Evolutionary conservation across 2,329 filamentous ascomycete species (phyloP).

Genomic region (Talaromyces sp.): DNA sequence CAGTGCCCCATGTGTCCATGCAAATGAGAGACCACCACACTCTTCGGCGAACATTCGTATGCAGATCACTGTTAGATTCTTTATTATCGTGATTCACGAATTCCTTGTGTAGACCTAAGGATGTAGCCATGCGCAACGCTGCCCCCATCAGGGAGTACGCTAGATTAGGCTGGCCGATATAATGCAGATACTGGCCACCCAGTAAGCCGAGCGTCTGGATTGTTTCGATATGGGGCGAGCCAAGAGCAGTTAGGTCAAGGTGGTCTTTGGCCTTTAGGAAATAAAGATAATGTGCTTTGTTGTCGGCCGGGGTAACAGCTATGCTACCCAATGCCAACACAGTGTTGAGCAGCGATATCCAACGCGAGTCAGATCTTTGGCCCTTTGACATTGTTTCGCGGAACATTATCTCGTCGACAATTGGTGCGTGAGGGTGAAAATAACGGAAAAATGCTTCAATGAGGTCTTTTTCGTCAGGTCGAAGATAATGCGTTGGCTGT

Average conservation of each 20-base stretch:
- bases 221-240: constrained; percentile 66
- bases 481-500: background rate
- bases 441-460: constrained; percentile 73
- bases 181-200: constrained; percentile 18
- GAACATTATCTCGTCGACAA: constrained; percentile 68
- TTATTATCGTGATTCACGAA: background rate
- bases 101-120: constrained; percentile 15
- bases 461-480: constrained; percentile 38
- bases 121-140: constrained; percentile 17
- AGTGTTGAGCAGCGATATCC: constrained; percentile 69
- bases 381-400: constrained; percentile 54
- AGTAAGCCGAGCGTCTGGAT: constrained; percentile 34
- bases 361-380: constrained; percentile 60
- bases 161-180: constrained; percentile 17
- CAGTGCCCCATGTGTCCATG: constrained; percentile 68
- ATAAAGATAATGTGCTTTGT: constrained; percentile 64
- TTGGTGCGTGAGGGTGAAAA: constrained; percentile 65
- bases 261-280: constrained; percentile 64
- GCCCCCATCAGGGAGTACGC: constrained; percentile 17
- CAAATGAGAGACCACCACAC: constrained; percentile 74
- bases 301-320: constrained; percentile 56
- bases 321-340: constrained; percentile 72
- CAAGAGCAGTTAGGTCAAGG: constrained; percentile 61
- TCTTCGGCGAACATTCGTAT: background rate
- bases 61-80: background rate